A percentile compares a stretch with the other conserved stretches of the same genome.
Conservation (phyloP, 176 grass and related monocot species). For the Aegilops speltoides region DNA sequence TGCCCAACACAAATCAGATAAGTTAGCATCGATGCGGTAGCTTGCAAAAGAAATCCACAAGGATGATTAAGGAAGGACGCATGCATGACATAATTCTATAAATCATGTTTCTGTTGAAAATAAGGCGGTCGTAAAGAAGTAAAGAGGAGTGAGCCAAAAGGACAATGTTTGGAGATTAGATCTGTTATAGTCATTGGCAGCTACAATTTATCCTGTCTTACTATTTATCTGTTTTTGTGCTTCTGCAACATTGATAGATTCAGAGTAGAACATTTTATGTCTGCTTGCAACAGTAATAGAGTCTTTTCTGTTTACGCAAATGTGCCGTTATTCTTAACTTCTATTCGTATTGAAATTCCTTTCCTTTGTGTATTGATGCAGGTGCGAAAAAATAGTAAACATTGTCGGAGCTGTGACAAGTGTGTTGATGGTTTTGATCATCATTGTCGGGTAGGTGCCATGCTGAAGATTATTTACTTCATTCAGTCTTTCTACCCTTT, state of each 20-base stretch:
- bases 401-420: slow-evolving; percentile 97
- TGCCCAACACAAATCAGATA: background rate
- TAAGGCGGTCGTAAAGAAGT: background rate
- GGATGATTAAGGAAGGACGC: slow-evolving; percentile 7
- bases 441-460: slow-evolving; percentile 92
- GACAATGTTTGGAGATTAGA: background rate
- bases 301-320: slow-evolving; percentile 9
- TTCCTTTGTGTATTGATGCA: slow-evolving; percentile 36
- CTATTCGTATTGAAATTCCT: background rate
- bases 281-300: background rate
- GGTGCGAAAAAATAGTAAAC: slow-evolving; percentile 89
- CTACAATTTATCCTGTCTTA: background rate
- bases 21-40: background rate
- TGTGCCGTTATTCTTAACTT: background rate
- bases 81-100: background rate
- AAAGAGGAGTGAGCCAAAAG: background rate
- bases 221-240: background rate
- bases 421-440: slow-evolving; percentile 99
- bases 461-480: slow-evolving; percentile 11
- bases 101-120: background rate
- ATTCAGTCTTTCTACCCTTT: background rate
- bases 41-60: background rate
- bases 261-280: background rate
- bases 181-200: background rate
- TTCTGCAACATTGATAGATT: slow-evolving; percentile 16